A percentile compares a stretch with the other conserved stretches of the same genome.
Evolutionary conservation across 2,329 filamentous ascomycete genomes (phyloP).

Genomic region (Cordyceps tenuipes): DNA sequence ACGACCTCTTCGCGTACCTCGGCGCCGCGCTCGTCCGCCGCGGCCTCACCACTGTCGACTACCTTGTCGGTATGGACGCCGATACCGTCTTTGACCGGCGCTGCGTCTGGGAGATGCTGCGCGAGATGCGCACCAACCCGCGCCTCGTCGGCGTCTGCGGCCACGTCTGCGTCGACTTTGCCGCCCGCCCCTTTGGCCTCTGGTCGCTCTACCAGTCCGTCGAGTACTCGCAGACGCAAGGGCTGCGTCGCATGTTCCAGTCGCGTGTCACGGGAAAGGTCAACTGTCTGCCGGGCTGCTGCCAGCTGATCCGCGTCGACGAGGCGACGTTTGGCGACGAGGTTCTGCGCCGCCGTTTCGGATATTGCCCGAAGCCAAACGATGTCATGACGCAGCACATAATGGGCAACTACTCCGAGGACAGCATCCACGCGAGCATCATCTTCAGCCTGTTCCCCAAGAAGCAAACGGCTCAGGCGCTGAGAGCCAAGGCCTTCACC

Average conservation of each 20-base stretch:
- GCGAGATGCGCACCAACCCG: slow-evolving; percentile 33
- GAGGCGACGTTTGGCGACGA: slow-evolving; percentile 40
- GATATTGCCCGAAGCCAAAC: slow-evolving; percentile 40
- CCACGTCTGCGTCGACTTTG: slow-evolving; percentile 40
- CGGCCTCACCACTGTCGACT: slow-evolving; percentile 32
- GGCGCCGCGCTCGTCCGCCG: slow-evolving; percentile 30
- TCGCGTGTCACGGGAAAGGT: slow-evolving; percentile 41
- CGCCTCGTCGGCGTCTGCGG: slow-evolving; percentile 40
- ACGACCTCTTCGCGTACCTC: slow-evolving; percentile 33
- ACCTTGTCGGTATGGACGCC: slow-evolving; percentile 39
- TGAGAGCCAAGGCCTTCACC: slow-evolving; percentile 38
- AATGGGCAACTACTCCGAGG: slow-evolving; percentile 40
- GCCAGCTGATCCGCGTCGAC: slow-evolving; percentile 40
- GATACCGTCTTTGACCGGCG: slow-evolving; percentile 37
- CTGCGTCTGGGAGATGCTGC: slow-evolving; percentile 37
- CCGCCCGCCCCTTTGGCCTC: slow-evolving; percentile 30
- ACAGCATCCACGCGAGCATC: slow-evolving; percentile 40
- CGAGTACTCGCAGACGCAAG: slow-evolving; percentile 40
- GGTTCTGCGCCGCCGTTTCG: slow-evolving; percentile 37
- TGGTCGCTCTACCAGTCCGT: slow-evolving; percentile 41
- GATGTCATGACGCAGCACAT: slow-evolving; percentile 41
- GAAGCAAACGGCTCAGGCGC: slow-evolving; percentile 37
- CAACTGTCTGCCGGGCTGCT: slow-evolving; percentile 40
- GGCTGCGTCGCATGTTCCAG: slow-evolving; percentile 40
- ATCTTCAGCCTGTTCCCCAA: slow-evolving; percentile 38